Conservation (phyloP, 1,284 basidiomycete genomes). For the Ustilago esculenta region DNA sequence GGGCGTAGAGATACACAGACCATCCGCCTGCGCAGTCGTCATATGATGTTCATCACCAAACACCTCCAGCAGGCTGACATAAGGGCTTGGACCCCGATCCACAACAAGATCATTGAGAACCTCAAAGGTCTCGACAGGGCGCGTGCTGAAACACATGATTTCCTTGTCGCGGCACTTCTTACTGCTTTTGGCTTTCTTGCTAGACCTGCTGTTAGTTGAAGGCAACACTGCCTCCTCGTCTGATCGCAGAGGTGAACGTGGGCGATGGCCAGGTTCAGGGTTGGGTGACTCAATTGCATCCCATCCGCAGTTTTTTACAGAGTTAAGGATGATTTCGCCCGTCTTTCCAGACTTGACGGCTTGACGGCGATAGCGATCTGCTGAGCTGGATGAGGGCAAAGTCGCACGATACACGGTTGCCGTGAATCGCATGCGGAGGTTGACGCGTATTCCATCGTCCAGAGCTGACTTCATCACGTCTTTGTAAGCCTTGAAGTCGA, state of each 20-base stretch:
- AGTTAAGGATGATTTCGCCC: constrained; percentile 64
- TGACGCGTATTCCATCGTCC: constrained; percentile 93
- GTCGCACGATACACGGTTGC: constrained; percentile 83
- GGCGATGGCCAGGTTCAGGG: constrained; percentile 13
- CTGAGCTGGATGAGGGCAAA: constrained; percentile 35
- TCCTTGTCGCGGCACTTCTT: constrained; percentile 81
- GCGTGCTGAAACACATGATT: constrained; percentile 96
- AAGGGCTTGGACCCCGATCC: constrained; percentile 96
- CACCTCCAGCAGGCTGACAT: constrained; percentile 92
- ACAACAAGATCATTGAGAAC: constrained; percentile 98
- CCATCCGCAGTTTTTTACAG: constrained; percentile 62
- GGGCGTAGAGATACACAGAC: constrained; percentile 92
- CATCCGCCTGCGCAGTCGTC: constrained; percentile 98
- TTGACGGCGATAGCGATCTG: constrained; percentile 50
- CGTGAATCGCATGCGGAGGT: constrained; percentile 98
- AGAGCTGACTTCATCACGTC: constrained; percentile 88
- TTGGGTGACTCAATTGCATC: constrained; percentile 54
- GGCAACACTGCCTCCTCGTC: constrained; percentile 30
- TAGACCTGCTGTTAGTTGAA: constrained; percentile 13
- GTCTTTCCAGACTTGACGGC: constrained; percentile 62
- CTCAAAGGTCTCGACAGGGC: constrained; percentile 95
- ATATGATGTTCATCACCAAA: constrained; percentile 99
- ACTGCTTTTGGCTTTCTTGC: constrained; percentile 73
- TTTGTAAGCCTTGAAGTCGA: constrained; percentile 89
- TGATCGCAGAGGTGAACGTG: constrained; percentile 18